Evolutionary conservation across 2,329 filamentous ascomycete species (phyloP), one percentile per base, ranked within the genome.

Genomic region (Pyricularia sp.): DNA sequence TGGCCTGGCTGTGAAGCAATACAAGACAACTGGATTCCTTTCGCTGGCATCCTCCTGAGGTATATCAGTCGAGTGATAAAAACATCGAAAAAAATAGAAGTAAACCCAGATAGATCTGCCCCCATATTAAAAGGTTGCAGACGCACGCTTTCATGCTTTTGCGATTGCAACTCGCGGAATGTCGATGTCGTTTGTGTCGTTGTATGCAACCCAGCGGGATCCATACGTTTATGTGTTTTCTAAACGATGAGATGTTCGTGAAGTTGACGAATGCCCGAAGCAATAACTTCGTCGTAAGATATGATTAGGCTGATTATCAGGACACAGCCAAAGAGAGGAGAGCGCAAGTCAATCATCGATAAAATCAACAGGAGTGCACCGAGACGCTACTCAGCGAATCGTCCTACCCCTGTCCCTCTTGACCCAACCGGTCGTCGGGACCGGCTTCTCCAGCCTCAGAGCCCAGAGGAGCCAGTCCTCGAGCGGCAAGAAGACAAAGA

Each of bases 381-480:
- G 69, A 17, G 26, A 17, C 10, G 20, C 12, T n/a, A 12, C 30
- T 68, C 55, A 68, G 20, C 66, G 66, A 28, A 68, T 61, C 30
- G 23, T 23, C 42, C 66, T 28, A 1, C 50, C 58, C 25, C 30
- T 42, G 59, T 68, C 58, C 30, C 67, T 61, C 67, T 68, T 68
- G 28, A 68, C 42, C 69, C 55, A 65, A 12, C 79, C 80, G 2
- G 80, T 81, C 0, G 80, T 86, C 1, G 85, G 86, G 11, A 81
- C 79, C 0, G 88, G 88, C 78, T 91, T 91, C 74, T 90, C 85
- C 31, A 91, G 84, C 69, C 86, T 81, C 72, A 89, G 79, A 9
- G 82, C 78, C 83, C 84, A 88, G 50, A 90, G 77, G 72, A 90
- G 85, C 76, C 86, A 89, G 74, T 92, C 88, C 75, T 91, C 88